phyloP scores from a whole-genome alignment of 768 basidiomycete genomes.

The Lactifluus piperatus region DNA sequence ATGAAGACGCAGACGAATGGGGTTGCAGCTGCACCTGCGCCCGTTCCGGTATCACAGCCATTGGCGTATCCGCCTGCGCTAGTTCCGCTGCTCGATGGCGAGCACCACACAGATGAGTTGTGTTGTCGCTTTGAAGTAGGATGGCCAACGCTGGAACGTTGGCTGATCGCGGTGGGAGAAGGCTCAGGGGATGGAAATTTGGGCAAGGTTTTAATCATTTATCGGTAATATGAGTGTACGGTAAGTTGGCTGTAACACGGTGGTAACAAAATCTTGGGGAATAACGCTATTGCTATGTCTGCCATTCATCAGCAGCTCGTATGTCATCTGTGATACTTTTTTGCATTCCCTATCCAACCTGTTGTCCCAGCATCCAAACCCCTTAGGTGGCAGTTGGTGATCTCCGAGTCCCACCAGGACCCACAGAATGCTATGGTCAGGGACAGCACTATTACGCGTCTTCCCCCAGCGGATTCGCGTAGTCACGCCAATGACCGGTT shows the following conservation, averaged over 20 bases:
- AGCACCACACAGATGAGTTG: constrained; percentile 88
- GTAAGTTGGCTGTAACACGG: background rate
- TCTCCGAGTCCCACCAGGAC: too few species aligned
- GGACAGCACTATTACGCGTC: too few species aligned
- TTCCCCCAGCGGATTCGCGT: background rate
- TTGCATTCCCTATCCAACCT: background rate
- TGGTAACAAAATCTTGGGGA: background rate
- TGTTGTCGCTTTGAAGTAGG: constrained; percentile 74
- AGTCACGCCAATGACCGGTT: constrained; percentile 65
- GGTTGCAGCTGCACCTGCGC: constrained; percentile 8
- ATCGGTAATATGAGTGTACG: constrained; percentile 38
- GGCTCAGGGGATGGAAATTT: constrained; percentile 57
- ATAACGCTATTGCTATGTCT: background rate
- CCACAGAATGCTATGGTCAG: too few species aligned
- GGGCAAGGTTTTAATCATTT: constrained; percentile 71
- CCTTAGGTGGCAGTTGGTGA: background rate
- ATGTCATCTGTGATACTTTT: background rate
- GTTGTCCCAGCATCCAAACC: background rate
- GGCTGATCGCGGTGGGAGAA: constrained; percentile 53
- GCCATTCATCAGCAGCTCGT: background rate
- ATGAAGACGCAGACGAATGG: constrained; percentile 28
- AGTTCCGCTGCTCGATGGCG: constrained; percentile 65
- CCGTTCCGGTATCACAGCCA: constrained; percentile 19
- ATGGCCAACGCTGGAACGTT: constrained; percentile 73
- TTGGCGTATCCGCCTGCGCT: constrained; percentile 49